Evolutionary conservation across 1,284 basidiomycete genomes (phyloP), one percentile per base, ranked within the genome.

Genomic region (Tranzscheliella williamsii): DNA sequence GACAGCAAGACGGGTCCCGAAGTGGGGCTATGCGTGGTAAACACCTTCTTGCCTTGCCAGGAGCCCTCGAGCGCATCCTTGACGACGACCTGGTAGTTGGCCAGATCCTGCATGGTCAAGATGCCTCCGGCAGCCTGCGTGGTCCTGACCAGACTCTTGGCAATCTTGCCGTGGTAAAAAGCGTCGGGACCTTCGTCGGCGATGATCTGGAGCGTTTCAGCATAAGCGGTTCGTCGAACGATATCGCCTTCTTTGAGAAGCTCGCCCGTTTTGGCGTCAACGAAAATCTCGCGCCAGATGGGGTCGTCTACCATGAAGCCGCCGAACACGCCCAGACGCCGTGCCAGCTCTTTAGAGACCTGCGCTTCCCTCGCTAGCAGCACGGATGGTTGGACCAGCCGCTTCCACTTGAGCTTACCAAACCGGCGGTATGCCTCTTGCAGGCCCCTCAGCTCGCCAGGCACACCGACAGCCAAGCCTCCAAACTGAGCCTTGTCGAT

Each of bases 21-120:
- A 16, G 73, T 75, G 2, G 78, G 78, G 3, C 76, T 76, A 85
- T 84, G 49, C 0, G 88, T 85, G 0, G 90, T 91, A 79, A 90
- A 95, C 20, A 97, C 82, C 50, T 84, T 89, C 67, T 85, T 84
- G 33, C 85, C 86, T 75, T 40, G 92, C 78, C 90, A 97, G 0
- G 83, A 85, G 4, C 89, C 88, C 69, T 85, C 76, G 31, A 95
- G 80, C 4, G 94, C 89, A 24, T 81, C 85, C 45, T 83, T 80
- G n/a, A 90, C 84, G 2, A 57, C 39, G 20, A 88, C 86, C 23
- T 80, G 75, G 79, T 93, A 98, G 15, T 80, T 80, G 41, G 81
- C 81, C 23, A 94, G 78, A 78, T 94, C 91, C 40, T 81, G 80
- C 47, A 84, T 79, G 0, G 87, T 84, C 63, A 93, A 78, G 39